Conservation (phyloP, 169 alveolate species). For the Cryptosporidium muris region DNA sequence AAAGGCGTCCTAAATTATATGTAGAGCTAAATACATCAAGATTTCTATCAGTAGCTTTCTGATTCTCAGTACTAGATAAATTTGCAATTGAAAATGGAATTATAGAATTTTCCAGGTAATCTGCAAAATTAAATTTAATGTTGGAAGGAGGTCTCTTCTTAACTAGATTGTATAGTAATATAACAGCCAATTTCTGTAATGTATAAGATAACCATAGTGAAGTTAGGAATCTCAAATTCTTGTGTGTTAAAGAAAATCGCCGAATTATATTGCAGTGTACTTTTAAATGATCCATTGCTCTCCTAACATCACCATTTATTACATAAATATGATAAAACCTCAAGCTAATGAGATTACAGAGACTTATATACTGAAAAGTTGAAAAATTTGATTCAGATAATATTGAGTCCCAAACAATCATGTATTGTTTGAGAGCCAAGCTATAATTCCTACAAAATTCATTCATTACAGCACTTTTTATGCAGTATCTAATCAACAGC, state of each 20-base stretch:
- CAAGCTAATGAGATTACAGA: conserved; percentile 43
- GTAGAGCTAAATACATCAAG: not conserved
- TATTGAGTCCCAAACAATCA: conserved; percentile 59
- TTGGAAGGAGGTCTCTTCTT: conserved; percentile 11
- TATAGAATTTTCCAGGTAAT: conserved; percentile 30
- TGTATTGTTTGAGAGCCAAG: conserved; percentile 43
- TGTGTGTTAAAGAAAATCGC: conserved; percentile 15
- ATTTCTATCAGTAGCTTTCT: not conserved
- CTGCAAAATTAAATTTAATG: conserved; percentile 4
- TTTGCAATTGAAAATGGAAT: conserved; percentile 27
- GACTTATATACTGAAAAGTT: conserved; percentile 26
- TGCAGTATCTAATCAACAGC: conserved; percentile 46
- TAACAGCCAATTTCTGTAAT: conserved; percentile 40
- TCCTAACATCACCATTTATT: conserved; percentile 28
- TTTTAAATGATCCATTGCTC: conserved; percentile 59
- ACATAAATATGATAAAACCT: conserved; percentile 52
- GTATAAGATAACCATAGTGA: conserved; percentile 51
- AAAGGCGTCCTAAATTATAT: conserved; percentile 21
- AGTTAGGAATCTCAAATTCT: conserved; percentile 32
- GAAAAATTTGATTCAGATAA: conserved; percentile 45
- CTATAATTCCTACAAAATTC: conserved; percentile 61
- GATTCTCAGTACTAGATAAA: not conserved
- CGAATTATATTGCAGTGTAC: conserved; percentile 29
- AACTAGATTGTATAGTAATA: conserved; percentile 22
- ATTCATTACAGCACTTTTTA: conserved; percentile 68